Conservation (phyloP, 2,329 filamentous ascomycete genomes). For the Microcera coccophila region DNA sequence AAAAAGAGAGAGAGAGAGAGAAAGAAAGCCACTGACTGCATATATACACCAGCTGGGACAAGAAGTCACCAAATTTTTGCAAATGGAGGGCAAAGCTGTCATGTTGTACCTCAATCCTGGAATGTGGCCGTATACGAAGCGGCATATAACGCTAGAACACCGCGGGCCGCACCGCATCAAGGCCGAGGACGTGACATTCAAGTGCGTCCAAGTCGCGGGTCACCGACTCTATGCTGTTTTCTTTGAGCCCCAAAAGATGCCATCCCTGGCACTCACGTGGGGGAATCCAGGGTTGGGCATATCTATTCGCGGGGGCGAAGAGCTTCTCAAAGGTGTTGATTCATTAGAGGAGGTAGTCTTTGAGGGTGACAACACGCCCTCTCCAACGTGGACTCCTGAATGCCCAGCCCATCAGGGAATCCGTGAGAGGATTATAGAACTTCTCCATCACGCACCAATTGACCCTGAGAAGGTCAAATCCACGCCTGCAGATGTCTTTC, state of each 20-base stretch:
- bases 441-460: constrained; percentile 40
- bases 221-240: constrained; percentile 44
- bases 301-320: constrained; percentile 43
- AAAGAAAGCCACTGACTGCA: not conserved
- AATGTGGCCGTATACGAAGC: constrained; percentile 28
- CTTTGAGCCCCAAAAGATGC: constrained; percentile 35
- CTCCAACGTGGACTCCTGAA: constrained; percentile 39
- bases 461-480: constrained; percentile 25
- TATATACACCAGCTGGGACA: constrained; percentile 31
- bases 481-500: constrained; percentile 41
- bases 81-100: constrained; percentile 24
- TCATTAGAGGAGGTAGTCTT: constrained; percentile 33
- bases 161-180: constrained; percentile 35
- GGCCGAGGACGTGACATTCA: constrained; percentile 34
- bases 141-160: constrained; percentile 32
- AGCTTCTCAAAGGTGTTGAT: constrained; percentile 37
- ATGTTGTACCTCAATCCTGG: constrained; percentile 32
- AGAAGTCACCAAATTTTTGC: constrained; percentile 33
- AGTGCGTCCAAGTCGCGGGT: constrained; percentile 39
- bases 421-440: constrained; percentile 37
- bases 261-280: constrained; percentile 42
- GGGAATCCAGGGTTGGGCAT: constrained; percentile 44
- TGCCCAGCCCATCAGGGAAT: constrained; percentile 36
- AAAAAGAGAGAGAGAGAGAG: no score
- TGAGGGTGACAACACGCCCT: constrained; percentile 21